These are phyloP conservation scores for Papilionanthe hybrid DNA, from an alignment of 116 monocot species.

Conservation along the genomic window DNA sequence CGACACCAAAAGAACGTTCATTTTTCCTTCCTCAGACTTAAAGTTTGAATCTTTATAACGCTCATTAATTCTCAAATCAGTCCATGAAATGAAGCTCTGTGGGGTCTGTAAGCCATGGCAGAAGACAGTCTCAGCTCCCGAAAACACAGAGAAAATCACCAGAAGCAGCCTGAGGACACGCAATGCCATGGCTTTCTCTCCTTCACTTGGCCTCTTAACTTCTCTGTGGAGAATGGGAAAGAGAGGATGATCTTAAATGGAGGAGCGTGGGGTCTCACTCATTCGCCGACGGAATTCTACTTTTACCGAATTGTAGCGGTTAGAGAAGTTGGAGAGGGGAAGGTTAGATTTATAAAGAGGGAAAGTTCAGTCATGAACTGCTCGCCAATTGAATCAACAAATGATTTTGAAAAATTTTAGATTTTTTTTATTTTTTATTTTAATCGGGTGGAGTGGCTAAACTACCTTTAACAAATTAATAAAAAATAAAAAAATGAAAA, in stretches of 20 bases:
- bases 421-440: background rate
- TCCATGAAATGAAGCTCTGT: conserved; percentile 41
- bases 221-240: conserved; percentile 5
- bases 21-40: background rate
- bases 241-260: conserved; percentile 16
- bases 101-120: background rate
- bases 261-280: conserved; percentile 24
- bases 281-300: background rate
- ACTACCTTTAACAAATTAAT: background rate
- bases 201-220: background rate
- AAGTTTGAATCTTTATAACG: background rate
- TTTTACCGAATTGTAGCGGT: background rate
- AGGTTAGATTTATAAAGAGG: background rate
- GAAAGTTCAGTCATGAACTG: conserved; percentile 29
- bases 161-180: background rate
- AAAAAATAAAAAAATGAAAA: too few relatives aligned
- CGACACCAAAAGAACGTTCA: conserved; percentile 46
- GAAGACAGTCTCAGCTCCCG: background rate
- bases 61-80: conserved; percentile 23
- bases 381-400: conserved; percentile 10
- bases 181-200: background rate
- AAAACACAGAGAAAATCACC: background rate
- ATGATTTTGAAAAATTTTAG: background rate
- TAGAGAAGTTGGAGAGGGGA: background rate
- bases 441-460: background rate